A percentile compares a stretch with the other conserved stretches of the same genome.
Evolutionary conservation across 1,284 basidiomycete genomes (phyloP).

Genomic region (Apiotrichum gamsii): DNA sequence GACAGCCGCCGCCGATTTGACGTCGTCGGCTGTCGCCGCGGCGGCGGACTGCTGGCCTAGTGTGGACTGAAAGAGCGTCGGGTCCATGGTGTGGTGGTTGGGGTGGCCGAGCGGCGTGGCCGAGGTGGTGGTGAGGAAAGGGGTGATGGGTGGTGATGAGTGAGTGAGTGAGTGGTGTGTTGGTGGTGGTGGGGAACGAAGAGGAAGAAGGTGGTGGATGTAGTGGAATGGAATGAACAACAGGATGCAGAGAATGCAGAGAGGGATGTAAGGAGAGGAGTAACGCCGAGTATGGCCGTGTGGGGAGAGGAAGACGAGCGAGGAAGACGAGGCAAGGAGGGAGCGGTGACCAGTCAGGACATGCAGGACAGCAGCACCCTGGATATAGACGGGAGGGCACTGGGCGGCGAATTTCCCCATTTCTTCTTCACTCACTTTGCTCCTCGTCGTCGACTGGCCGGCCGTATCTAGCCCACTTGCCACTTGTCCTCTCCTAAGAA

Average conservation of each 20-base stretch:
- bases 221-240: not conserved
- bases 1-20: not conserved
- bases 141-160: not conserved
- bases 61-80: slow-evolving; percentile 11
- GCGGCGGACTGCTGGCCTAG: not conserved
- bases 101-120: not conserved
- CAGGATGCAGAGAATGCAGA: not conserved
- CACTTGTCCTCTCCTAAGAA: too few species aligned
- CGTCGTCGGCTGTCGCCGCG: slow-evolving; percentile 4
- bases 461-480: too few species aligned
- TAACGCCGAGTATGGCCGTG: too few species aligned
- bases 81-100: slow-evolving; percentile 12
- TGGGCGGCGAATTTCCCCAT: too few species aligned
- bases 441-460: too few species aligned
- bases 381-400: too few species aligned
- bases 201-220: not conserved
- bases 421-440: too few species aligned
- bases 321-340: too few species aligned
- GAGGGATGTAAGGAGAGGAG: too few species aligned
- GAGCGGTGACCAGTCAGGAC: too few species aligned
- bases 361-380: too few species aligned
- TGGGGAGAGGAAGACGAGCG: too few species aligned
- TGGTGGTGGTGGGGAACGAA: not conserved
- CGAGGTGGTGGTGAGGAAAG: not conserved
- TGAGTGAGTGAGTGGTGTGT: not conserved